phyloP scores from a whole-genome alignment of 139 green algal species.

The Ostreobium quekettii region DNA sequence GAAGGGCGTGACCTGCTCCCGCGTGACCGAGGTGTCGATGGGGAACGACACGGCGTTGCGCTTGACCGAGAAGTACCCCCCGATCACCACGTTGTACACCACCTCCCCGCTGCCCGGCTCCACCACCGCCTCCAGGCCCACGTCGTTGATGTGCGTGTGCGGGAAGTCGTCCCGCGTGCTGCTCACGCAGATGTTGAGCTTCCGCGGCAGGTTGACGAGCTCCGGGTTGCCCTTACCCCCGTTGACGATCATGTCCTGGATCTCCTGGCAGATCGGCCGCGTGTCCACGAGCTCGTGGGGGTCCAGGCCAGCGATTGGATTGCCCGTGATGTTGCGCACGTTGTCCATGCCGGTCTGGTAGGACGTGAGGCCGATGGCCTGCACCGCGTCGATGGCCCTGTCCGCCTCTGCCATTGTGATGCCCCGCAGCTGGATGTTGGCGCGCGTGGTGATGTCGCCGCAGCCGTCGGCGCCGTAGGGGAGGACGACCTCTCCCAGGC shows the following conservation, averaged over 20 bases:
- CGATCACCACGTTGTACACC: conserved; percentile 60
- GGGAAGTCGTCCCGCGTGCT: conserved; percentile 84
- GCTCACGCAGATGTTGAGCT: conserved; percentile 92
- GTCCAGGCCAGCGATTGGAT: conserved; percentile 77
- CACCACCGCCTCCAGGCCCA: conserved; percentile 79
- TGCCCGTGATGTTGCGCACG: conserved; percentile 89
- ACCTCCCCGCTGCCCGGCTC: conserved; percentile 55
- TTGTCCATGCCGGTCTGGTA: conserved; percentile 95
- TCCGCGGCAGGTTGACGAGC: conserved; percentile 90
- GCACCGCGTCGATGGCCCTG: conserved; percentile 20
- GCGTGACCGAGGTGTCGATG: conserved; percentile 68
- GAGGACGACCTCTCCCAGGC: conserved; percentile 50
- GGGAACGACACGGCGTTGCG: conserved; percentile 83
- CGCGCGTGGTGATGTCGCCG: conserved; percentile 93
- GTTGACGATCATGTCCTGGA: conserved; percentile 55
- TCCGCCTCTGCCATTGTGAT: conserved; percentile 53
- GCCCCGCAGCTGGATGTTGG: conserved; percentile 93
- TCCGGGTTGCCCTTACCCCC: conserved; percentile 62
- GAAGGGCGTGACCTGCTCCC: conserved; percentile 66
- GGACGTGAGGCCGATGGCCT: conserved; percentile 50
- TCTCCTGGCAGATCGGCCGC: conserved; percentile 13
- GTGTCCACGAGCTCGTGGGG: conserved; percentile 88
- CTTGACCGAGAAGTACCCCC: conserved; percentile 91
- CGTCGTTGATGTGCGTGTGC: conserved; percentile 98
- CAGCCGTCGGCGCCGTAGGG: conserved; percentile 81